Evolutionary conservation across 495 filamentous ascomycete species (phyloP).

Genomic region (Hypomontagnella monticulosa): DNA sequence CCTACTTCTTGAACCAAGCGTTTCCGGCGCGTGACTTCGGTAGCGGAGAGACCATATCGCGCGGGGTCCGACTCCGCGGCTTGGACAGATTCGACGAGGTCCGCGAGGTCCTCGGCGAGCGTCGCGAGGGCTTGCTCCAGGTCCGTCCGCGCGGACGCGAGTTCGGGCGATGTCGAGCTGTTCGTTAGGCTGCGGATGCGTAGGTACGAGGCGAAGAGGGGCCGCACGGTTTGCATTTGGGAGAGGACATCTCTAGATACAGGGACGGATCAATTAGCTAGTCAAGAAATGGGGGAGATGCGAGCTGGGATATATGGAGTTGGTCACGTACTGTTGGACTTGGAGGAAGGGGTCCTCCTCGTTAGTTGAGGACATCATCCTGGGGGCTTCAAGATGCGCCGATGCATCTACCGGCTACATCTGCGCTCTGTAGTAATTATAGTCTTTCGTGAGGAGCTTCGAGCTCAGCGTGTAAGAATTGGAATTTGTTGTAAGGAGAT

Average conservation of each 20-base stretch:
- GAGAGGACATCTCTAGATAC: slow-evolving; percentile 80
- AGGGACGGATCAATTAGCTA: slow-evolving; percentile 22
- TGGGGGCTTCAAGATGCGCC: slow-evolving; percentile 48
- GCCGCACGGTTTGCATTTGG: slow-evolving; percentile 78
- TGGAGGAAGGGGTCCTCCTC: slow-evolving; percentile 91
- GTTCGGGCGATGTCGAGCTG: slow-evolving; percentile 74
- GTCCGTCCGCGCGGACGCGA: slow-evolving; percentile 82
- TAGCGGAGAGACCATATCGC: slow-evolving; percentile 83
- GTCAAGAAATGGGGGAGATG: not conserved
- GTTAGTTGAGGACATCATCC: slow-evolving; percentile 77
- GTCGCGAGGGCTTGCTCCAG: slow-evolving; percentile 80
- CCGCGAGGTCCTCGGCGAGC: slow-evolving; percentile 84
- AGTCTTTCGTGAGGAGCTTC: not conserved
- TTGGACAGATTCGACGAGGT: slow-evolving; percentile 86
- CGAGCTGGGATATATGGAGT: slow-evolving; percentile 6
- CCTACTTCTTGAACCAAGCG: slow-evolving; percentile 90
- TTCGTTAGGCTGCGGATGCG: slow-evolving; percentile 87
- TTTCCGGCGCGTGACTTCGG: slow-evolving; percentile 83
- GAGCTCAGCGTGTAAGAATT: not conserved
- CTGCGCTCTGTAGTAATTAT: slow-evolving; percentile 15
- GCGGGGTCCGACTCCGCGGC: slow-evolving; percentile 91
- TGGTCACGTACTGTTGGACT: slow-evolving; percentile 77
- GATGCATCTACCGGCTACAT: slow-evolving; percentile 45
- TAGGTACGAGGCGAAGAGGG: slow-evolving; percentile 92
- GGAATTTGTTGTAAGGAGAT: slow-evolving; percentile 9